These are phyloP conservation scores for Isatis tinctoria DNA, from an alignment of 345 rosid genomes.

Conservation along the genomic window DNA sequence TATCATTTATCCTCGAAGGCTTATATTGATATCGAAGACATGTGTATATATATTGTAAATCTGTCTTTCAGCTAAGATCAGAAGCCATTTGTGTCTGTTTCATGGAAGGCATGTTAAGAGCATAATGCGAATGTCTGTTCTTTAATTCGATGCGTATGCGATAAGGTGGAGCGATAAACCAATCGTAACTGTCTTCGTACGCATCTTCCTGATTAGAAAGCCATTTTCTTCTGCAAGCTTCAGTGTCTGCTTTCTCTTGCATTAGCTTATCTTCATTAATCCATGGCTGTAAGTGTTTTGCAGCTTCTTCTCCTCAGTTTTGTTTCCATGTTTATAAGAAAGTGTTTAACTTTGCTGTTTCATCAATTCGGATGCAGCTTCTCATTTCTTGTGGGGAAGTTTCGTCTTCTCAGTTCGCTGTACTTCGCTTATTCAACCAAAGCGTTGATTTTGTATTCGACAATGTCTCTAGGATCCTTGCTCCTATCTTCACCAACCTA, in stretches of 20 bases:
- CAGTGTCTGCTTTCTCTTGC: neutral
- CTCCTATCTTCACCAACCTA: slow-evolving; percentile 30
- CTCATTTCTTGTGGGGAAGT: slow-evolving; percentile 41
- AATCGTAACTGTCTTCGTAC: neutral
- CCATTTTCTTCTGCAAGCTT: neutral
- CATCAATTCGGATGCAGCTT: slow-evolving; percentile 28
- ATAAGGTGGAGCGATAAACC: neutral
- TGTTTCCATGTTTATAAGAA: neutral
- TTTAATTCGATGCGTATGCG: neutral
- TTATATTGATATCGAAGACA: neutral
- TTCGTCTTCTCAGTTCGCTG: slow-evolving; percentile 32
- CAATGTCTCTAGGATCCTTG: slow-evolving; percentile 35
- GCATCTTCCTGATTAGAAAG: slow-evolving; percentile 10
- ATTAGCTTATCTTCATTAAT: neutral
- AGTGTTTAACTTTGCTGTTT: neutral
- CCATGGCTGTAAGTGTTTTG: slow-evolving; percentile 27
- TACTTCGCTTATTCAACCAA: slow-evolving; percentile 40
- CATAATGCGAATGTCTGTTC: neutral
- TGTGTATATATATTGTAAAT: neutral
- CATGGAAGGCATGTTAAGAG: neutral
- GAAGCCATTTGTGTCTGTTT: neutral
- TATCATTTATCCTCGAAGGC: neutral
- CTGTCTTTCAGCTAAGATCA: slow-evolving; percentile 22
- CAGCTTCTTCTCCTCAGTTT: neutral
- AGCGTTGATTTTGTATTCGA: slow-evolving; percentile 42